Evolutionary conservation across 225 moss, liverwort and hornwort genomes (phyloP), one percentile per base, ranked within the genome.

Genomic region (Polytrichum formosum): DNA sequence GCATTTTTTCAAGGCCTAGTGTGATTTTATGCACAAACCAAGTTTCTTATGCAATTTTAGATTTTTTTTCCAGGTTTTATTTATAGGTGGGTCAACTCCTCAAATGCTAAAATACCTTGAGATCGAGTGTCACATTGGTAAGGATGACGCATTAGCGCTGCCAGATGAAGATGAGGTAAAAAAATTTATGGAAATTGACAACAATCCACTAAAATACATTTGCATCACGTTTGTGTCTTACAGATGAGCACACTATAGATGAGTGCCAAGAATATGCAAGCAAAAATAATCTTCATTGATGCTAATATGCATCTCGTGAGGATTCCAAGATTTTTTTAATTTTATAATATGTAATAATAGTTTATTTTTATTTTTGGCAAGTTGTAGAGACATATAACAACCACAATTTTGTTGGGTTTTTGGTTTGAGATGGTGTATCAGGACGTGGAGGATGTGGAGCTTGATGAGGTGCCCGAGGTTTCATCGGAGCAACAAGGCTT

Each of bases 71-170:
- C 29, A 95, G 93, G 93, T 93, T 28, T 78, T 95, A 76, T 17
- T 91, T 2, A 76, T 93, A 72, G 95, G 95, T 63, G 91, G 95
- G 31, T 80, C 72, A 17, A 95, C 91, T 31, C 86, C 93, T 67
- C 74, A 80, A 62, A 27, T 85, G 68, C 67, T 95, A 30, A 82
- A 80, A 54, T 72, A 90, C 70, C 77, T 95, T 28, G 79, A 91
- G 4, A 91, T 95, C 63, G 91, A 93, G 69, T 86, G 86, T 56
- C 85, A 80, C 70, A 67, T 82, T 21, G 7, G 59, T 5, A 78
- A 79, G 73, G 91, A 82, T 67, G 74, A 82, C 23, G 5, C 8
- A 0, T 28, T 46, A 7, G 23, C 4, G 33, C 55, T 69, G 27
- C 71, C 81, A 7, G 70, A 68, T 28, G 73, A 70, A 20, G 68